Evolutionary conservation across 1,139 yeast species (phyloP), one percentile per base, ranked within the genome.

Genomic region (Geotrichum aggregatum): DNA sequence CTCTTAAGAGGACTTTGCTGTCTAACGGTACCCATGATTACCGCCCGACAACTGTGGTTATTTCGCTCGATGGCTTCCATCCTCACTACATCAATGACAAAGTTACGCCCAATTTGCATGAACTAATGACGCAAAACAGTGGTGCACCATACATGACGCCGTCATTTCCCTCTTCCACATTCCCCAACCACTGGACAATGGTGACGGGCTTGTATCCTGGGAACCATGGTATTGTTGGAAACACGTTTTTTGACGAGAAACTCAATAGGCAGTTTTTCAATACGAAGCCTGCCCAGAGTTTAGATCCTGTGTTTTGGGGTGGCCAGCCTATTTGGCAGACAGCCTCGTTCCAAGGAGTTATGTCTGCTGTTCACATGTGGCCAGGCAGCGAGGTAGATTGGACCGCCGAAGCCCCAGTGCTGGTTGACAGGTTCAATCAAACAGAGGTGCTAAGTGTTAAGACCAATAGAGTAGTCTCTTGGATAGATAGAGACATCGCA

Each of bases 331-430:
- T 89, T 26, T 89, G 97, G 97, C 71, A 75, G 44, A 86, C 95
- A 0, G 89, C 94, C 0, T 72, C 73, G 24, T 66, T 67, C n/a
- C 86, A 84, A 56, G 83, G 82, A 0, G 77, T 86, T 3, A 73
- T 73, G 13, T 72, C 85, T 1, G 95, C 94, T 0, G 83, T 87
- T n/a, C 96, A 89, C 66, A 88, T 89, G 96, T 89, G 95, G 95
- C 96, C 97, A 0, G 96, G 96, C 0, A 82, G 89, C 56, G 95
- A 87, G 61, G 94, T 84, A 3, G 76, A 50, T 73, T 80, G 73
- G 72, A 60, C 22, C 48, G 64, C 65, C 3, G 64, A 54, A 56
- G 70, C 69, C 33, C 65, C 64, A 54, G 59, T 72, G 53, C 76
- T 74, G 49, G 79, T 80, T 35, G 92, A 84, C 61, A 69, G 70